Base-by-base conservation (phyloP, 2,329 filamentous ascomycete genomes). In the Fusarium napiforme region DNA sequence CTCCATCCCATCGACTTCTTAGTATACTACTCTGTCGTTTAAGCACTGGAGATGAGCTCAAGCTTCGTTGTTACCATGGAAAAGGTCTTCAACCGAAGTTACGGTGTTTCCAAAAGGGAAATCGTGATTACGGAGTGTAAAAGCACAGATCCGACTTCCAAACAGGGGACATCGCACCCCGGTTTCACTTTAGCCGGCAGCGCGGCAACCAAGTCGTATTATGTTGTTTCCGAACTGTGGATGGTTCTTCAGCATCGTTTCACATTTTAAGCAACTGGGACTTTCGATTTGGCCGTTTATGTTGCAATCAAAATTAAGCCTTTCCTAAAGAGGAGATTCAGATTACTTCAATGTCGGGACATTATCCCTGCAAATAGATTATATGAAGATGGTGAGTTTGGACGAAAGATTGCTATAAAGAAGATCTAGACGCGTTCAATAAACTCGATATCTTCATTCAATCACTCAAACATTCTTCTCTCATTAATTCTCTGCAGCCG, bases 401-500 rank as follows among this genome's bases (percentile, higher is more conserved):
- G 12, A 5, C 1, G 5, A 1, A 2, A 28, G 18, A 14, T 19
- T 43, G 9, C 4, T 66, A 66, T 66, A 66, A 67, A 34, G 37
- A 32, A 15, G 10, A 19, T 28, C 12, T 4, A 14, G 12, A 4
- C 7, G 23, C 19, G 32, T 37, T 36, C 32, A 49, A n/a, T n/a
- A 28, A 26, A 21, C 23, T 28, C 32, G 12, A 15, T 19, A 49
- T n/a, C 23, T 58, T 21, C 28, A 61, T 23, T n/a, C 40, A 32
- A 14, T 57, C 37, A 57, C 19, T 34, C 32, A 45, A 7, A 6
- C 39, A 34, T 2, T 42, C 36, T 34, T 37, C n/a, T 32, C 15
- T 59, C 30, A 16, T 40, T 36, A n/a, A 15, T 52, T 67, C n/a
- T 64, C 16, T 45, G 64, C 52, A 67, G 64, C 64, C 16, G 64